Evolutionary conservation across 345 rosid species (phyloP).

Genomic region (Balakata baccata): DNA sequence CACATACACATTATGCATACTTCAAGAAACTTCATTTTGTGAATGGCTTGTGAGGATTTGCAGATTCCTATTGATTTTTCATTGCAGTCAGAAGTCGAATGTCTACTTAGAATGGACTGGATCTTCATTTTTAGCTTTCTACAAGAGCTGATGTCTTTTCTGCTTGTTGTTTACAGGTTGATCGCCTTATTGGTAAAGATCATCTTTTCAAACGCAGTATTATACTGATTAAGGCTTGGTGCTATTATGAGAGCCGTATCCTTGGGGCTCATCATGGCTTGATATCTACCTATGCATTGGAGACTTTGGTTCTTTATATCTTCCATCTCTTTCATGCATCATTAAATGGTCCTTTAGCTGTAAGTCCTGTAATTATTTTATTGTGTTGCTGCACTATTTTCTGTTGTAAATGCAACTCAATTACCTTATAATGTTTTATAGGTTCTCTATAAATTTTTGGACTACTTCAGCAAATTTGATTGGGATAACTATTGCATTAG

Average conservation of each 20-base stretch:
- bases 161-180: slow-evolving; percentile 48
- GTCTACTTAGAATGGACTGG: background rate
- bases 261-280: slow-evolving; percentile 87
- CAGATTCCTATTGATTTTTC: background rate
- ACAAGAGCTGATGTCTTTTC: background rate
- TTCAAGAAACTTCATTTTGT: background rate
- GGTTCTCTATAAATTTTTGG: slow-evolving; percentile 75
- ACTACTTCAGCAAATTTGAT: slow-evolving; percentile 75
- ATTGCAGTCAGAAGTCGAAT: background rate
- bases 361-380: slow-evolving; percentile 30
- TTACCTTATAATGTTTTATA: slow-evolving; percentile 15
- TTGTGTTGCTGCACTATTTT: background rate
- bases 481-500: slow-evolving; percentile 66
- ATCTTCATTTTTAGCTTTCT: background rate
- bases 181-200: slow-evolving; percentile 57
- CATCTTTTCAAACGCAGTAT: slow-evolving; percentile 88
- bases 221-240: slow-evolving; percentile 83
- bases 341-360: slow-evolving; percentile 69
- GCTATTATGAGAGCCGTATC: slow-evolving; percentile 90
- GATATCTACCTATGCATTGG: slow-evolving; percentile 83
- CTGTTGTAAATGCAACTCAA: background rate
- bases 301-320: slow-evolving; percentile 67
- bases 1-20: background rate
- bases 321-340: slow-evolving; percentile 70
- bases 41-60: background rate